A percentile compares a stretch with the other conserved stretches of the same genome.
phyloP scores from a whole-genome alignment of 192 early-diverging fungal species.

The Backusella psychrophila region DNA sequence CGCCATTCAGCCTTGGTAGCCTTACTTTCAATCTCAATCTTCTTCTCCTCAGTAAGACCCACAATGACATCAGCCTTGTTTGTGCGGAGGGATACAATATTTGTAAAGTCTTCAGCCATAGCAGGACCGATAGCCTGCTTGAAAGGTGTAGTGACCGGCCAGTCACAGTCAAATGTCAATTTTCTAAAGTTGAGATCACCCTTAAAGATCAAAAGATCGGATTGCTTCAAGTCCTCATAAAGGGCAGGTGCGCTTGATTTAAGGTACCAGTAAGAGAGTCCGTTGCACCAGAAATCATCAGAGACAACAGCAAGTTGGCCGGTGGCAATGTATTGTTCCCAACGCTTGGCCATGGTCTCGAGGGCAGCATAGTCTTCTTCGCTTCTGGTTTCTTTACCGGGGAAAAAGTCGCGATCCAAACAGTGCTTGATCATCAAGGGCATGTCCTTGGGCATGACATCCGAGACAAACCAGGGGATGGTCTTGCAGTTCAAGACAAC shows the following conservation, averaged over 20 bases:
- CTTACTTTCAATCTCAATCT: conserved; percentile 44
- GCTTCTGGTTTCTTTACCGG: conserved; percentile 8
- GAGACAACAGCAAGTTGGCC: conserved; percentile 66
- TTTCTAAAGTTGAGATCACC: conserved; percentile 98
- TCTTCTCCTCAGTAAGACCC: conserved; percentile 61
- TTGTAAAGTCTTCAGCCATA: conserved; percentile 51
- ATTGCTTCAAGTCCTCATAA: conserved; percentile 52
- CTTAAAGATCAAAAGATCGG: conserved; percentile 85
- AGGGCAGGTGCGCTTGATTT: conserved; percentile 62
- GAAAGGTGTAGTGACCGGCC: conserved; percentile 85
- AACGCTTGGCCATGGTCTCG: conserved; percentile 53
- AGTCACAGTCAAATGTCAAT: conserved; percentile 87
- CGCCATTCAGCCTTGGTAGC: conserved; percentile 58
- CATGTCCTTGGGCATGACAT: conserved; percentile 84
- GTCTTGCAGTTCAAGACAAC: conserved; percentile 85
- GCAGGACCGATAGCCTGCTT: conserved; percentile 76
- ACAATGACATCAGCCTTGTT: conserved; percentile 84
- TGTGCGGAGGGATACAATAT: conserved; percentile 78
- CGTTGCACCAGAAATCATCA: conserved; percentile 86
- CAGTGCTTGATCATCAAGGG: conserved; percentile 58
- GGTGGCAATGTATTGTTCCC: conserved; percentile 61
- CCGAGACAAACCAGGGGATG: conserved; percentile 97
- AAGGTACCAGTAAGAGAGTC: conserved; percentile 80
- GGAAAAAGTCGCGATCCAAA: conserved; percentile 37
- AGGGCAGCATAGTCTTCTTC: conserved; percentile 45